These are phyloP conservation scores for Epichloe coenophiala DNA, from an alignment of 2,329 filamentous ascomycete species.

Conservation along the genomic window DNA sequence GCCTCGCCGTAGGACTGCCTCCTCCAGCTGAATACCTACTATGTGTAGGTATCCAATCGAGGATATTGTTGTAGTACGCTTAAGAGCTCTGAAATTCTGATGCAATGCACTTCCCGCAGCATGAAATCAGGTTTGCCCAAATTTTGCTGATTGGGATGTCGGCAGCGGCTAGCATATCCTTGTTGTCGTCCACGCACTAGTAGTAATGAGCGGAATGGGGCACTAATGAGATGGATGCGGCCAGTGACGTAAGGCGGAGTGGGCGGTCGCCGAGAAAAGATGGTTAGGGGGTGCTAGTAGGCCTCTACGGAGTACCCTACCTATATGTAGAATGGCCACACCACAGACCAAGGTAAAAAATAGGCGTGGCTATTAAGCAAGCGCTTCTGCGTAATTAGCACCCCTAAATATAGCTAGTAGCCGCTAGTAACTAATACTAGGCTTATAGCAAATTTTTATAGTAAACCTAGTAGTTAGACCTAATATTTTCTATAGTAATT, in stretches of 20 bases:
- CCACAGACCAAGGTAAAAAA: no score
- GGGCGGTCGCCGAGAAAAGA: background rate
- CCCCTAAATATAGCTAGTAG: no score
- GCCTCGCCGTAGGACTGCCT: background rate
- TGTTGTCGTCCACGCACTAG: background rate
- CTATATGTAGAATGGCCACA: no score
- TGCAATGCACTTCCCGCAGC: background rate
- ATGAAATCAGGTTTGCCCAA: background rate
- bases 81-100: background rate
- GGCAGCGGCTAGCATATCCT: background rate
- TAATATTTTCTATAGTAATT: no score
- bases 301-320: no score
- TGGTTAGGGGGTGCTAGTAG: no score
- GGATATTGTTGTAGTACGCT: background rate
- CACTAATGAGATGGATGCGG: background rate
- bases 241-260: slow-evolving; percentile 2
- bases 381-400: no score
- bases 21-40: background rate
- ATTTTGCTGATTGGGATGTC: background rate
- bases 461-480: no score
- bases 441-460: no score
- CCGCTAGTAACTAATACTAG: no score
- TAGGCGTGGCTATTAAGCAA: no score
- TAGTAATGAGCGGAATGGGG: background rate
- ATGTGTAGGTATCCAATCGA: background rate